Evolutionary conservation across 108 stramenopile species (phyloP).

Genomic region (Pseudonitzschia pungens): DNA sequence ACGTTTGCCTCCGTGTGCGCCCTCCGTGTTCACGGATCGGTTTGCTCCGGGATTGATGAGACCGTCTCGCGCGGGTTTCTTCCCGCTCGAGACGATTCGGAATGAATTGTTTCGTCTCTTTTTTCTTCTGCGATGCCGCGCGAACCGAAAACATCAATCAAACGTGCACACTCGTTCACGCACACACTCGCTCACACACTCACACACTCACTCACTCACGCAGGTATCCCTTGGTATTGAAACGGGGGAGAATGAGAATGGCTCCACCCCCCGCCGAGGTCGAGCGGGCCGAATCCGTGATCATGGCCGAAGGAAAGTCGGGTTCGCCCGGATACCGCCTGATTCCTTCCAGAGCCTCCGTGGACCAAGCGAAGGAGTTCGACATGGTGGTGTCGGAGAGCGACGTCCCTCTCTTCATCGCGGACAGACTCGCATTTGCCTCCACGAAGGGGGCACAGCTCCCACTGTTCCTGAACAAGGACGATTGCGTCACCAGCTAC

Average conservation of each 20-base stretch:
- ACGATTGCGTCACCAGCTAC: slow-evolving; percentile 52
- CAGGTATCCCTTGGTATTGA: slow-evolving; percentile 54
- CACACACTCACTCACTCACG: neutral
- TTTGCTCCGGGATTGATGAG: neutral
- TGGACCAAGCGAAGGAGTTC: slow-evolving; percentile 39
- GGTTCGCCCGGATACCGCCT: slow-evolving; percentile 28
- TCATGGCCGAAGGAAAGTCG: slow-evolving; percentile 1
- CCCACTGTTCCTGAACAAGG: slow-evolving; percentile 48
- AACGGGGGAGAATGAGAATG: slow-evolving; percentile 41
- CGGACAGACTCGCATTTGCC: slow-evolving; percentile 56
- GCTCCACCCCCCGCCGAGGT: slow-evolving; percentile 43
- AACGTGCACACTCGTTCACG: neutral
- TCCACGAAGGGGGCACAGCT: slow-evolving; percentile 45
- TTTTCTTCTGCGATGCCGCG: too few relatives aligned
- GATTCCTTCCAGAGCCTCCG: slow-evolving; percentile 41
- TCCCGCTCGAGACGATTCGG: too few relatives aligned
- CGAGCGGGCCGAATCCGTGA: slow-evolving; percentile 28
- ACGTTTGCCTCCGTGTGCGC: slow-evolving; percentile 3
- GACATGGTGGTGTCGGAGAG: slow-evolving; percentile 24
- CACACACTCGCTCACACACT: neutral
- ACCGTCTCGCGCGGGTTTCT: neutral
- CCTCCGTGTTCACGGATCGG: neutral
- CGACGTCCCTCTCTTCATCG: slow-evolving; percentile 51
- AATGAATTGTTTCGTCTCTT: too few relatives aligned
- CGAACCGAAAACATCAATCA: neutral